Percentiles rank a stretch among this genome's conserved stretches.
Evolutionary conservation across 345 rosid species (phyloP).

Genomic region (Euphorbia lathyris): DNA sequence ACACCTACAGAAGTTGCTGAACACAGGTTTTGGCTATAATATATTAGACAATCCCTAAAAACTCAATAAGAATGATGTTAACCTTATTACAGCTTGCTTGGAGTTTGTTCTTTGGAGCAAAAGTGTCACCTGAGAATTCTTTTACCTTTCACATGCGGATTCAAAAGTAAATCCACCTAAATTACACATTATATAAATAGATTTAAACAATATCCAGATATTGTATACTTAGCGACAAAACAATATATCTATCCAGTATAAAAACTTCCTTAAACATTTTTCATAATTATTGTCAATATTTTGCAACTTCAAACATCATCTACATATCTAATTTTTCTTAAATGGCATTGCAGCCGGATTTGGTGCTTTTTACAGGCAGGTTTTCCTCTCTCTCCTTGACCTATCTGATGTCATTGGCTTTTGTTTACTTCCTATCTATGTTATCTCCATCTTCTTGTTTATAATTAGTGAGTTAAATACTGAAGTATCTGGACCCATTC

Average conservation of each 20-base stretch:
- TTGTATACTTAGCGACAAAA: neutral
- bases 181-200: neutral
- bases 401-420: slow-evolving; percentile 16
- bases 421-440: neutral
- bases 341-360: slow-evolving; percentile 62
- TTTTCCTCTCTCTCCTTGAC: slow-evolving; percentile 25
- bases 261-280: neutral
- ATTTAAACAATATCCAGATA: no score
- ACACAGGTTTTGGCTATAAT: neutral
- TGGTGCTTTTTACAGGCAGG: slow-evolving; percentile 93
- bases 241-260: neutral
- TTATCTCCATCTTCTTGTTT: slow-evolving; percentile 4
- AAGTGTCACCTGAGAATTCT: neutral
- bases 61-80: neutral
- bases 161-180: neutral
- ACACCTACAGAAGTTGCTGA: neutral
- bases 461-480: slow-evolving; percentile 16
- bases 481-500: slow-evolving; percentile 3
- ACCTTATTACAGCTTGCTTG: neutral
- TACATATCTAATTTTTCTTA: slow-evolving; percentile 18
- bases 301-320: neutral
- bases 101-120: neutral
- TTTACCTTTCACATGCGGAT: neutral
- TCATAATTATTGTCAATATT: neutral
- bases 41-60: neutral